Evolutionary conservation across 2,329 filamentous ascomycete species (phyloP).

Genomic region (Tolypocladium tundrense): DNA sequence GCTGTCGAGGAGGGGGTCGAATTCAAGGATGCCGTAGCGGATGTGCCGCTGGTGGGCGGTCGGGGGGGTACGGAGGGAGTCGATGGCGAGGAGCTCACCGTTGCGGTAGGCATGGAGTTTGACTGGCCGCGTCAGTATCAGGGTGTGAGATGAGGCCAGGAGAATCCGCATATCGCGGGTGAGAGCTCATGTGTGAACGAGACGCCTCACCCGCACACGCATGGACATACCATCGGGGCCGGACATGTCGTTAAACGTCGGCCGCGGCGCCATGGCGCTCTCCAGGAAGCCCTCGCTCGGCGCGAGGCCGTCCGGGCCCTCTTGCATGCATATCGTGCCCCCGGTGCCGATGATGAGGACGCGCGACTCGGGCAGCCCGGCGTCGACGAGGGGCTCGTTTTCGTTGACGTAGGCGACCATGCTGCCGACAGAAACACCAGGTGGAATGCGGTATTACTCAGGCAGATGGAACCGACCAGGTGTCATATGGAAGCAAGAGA

Average conservation of each 20-base stretch:
- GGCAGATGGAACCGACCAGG: not conserved
- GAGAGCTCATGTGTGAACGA: not conserved
- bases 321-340: slow-evolving; percentile 85
- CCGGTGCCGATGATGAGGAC: slow-evolving; percentile 88
- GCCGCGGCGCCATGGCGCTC: slow-evolving; percentile 69
- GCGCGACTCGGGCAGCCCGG: slow-evolving; percentile 57
- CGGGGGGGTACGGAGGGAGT: slow-evolving; percentile 67
- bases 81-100: slow-evolving; percentile 40
- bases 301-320: slow-evolving; percentile 67
- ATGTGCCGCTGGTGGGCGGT: slow-evolving; percentile 74
- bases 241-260: slow-evolving; percentile 68
- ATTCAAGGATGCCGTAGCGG: slow-evolving; percentile 76
- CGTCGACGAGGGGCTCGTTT: slow-evolving; percentile 4
- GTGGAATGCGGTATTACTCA: not conserved
- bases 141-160: not conserved
- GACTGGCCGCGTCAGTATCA: slow-evolving; percentile 18
- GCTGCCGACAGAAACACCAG: not conserved
- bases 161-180: too few relatives aligned
- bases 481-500: not conserved
- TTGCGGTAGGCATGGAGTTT: slow-evolving; percentile 41
- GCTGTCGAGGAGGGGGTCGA: slow-evolving; percentile 75
- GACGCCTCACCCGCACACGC: not conserved
- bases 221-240: slow-evolving; percentile 5
- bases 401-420: slow-evolving; percentile 1
- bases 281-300: slow-evolving; percentile 74